Evolutionary conservation across 108 stramenopile species (phyloP), one percentile per base, ranked within the genome.

Genomic region (Cyclotella baltica): DNA sequence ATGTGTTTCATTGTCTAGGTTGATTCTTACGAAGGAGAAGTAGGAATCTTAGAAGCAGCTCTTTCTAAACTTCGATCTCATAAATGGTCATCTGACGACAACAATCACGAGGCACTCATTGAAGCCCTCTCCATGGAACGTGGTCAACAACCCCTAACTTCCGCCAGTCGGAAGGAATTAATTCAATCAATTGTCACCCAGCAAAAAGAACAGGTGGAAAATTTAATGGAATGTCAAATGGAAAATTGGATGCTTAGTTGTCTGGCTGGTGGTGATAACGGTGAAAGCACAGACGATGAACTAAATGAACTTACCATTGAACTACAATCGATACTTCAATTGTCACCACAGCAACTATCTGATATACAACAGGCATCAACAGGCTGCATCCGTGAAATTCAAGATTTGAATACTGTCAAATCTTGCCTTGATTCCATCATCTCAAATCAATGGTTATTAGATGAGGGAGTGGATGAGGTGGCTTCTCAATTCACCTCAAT

Each of bases 61-160:
- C 61, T 96, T 25, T 65, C 87, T 51, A 91, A 94, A 68, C 81
- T 96, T 16, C 62, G 83, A 31, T 83, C 86, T 28, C 93, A 93
- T 71, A 70, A 82, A 64, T 93, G 93, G 93, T 93, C 51, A 3
- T 35, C 58, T 19, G 62, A 69, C 10, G 56, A 50, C n/a, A 80
- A 77, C 43, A 73, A 85, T 53, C 88, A 92, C 70, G 86, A 86
- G 40, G 82, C 88, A 9, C 56, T 91, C 20, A 79, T 94, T 57
- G 95, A 93, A 72, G 95, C 95, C 1, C 83, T 96, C 6, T 86
- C 87, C 28, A 96, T 96, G 95, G 95, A 96, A 62, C 85, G 95
- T 9, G 95, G 95, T 18, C 92, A 93, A 58, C 93, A 93, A 71
- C 83, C 79, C 16, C 63, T 96, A 46, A 80, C 76, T 22, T 66